These are phyloP conservation scores for Kalaharituber pfeilii DNA, from an alignment of 2,329 filamentous ascomycete species.

Conservation along the genomic window DNA sequence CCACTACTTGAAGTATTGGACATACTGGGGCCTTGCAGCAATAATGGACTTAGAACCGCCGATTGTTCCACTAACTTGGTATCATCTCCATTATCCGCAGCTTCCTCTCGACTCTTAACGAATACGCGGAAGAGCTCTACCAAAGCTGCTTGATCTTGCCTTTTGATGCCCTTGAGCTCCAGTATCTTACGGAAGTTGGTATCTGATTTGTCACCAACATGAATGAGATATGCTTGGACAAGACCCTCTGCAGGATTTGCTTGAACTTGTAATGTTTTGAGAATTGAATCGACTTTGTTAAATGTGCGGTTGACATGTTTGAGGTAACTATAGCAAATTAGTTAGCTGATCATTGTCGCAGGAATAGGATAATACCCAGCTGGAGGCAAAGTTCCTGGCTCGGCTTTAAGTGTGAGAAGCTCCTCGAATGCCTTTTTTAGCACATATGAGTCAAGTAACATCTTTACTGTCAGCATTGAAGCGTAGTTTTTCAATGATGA, in stretches of 20 bases:
- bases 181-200: conserved; percentile 92
- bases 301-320: conserved; percentile 50
- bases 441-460: conserved; percentile 89
- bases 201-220: conserved; percentile 85
- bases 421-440: conserved; percentile 62
- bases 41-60: background rate
- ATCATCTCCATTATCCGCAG: conserved; percentile 41
- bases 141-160: conserved; percentile 63
- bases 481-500: conserved; percentile 8
- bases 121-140: conserved; percentile 60
- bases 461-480: conserved; percentile 35
- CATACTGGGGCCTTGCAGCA: background rate
- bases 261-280: conserved; percentile 92
- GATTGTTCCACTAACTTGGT: background rate
- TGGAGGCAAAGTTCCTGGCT: conserved; percentile 40
- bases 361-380: conserved; percentile 27
- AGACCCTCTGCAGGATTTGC: conserved; percentile 80
- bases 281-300: conserved; percentile 71
- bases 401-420: conserved; percentile 44
- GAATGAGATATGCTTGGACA: conserved; percentile 92
- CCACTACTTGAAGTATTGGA: background rate
- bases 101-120: conserved; percentile 47
- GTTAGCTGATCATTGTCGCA: background rate
- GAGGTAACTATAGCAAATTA: background rate
- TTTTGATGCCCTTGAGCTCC: conserved; percentile 82